Base-by-base conservation (phyloP, 176 grass and related monocot species). In the Elaeis guineensis region DNA sequence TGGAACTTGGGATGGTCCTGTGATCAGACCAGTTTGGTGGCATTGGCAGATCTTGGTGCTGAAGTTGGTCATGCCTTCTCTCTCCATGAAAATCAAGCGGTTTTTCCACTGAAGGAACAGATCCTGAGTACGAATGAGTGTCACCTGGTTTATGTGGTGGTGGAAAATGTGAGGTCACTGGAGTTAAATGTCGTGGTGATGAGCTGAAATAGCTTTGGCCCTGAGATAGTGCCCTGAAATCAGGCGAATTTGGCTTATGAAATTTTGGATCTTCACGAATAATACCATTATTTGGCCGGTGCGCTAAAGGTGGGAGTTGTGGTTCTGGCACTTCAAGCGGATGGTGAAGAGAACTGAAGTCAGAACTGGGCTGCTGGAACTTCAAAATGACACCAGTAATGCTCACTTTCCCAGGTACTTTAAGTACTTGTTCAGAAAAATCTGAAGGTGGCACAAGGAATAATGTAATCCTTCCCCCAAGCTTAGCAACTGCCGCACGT, bases 391-490 rank as follows among this genome's bases (percentile, higher is more conserved):
- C 82, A 54, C 93, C 93, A 76, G 93, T 89, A 58, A 92, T 98
- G 72, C 93, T 92, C 32, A 98, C 65, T 67, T 98, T 98, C 62
- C 93, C 87, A 24, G 87, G 84, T 23, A 23, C 23, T 23, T 23
- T 23, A 23, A 92, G 79, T 67, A 98, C 74, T 50, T 92, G 67
- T 72, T 92, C 93, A 76, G 87, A 91, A 64, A 98, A 98, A 28
- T 98, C 81, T 39, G 93, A 98, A 32, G 93, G 87, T 55, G 87
- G 87, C 54, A 92, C 87, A 76, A 98, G 81, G 80, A 98, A 98
- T 62, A 92, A 82, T 35, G 87, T 85, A 56, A 78, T 77, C 59
- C 67, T 80, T 68, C 89, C 93, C 66, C 77, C 84, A 68, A 98
- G 79, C 74, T 98, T 92, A 75, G 81, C 83, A 68, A 98, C 93